A percentile compares a stretch with the other conserved stretches of the same genome.
Evolutionary conservation across 148 eudicot genomes (phyloP).

Genomic region (Vaccinium myrtillus): DNA sequence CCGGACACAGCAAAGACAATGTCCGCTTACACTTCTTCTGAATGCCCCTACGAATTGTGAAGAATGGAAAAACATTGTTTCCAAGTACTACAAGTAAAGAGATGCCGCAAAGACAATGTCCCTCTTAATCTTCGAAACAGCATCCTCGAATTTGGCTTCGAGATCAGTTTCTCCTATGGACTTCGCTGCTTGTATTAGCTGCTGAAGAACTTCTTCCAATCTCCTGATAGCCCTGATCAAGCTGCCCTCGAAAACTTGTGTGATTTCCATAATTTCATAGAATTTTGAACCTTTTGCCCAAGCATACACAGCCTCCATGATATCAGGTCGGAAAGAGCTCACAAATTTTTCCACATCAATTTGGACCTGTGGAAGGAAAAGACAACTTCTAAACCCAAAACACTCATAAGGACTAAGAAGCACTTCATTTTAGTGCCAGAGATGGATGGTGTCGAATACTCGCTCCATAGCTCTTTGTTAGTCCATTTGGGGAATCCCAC

Average conservation of each 20-base stretch:
- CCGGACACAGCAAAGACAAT: neutral
- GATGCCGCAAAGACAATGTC: constrained; percentile 99
- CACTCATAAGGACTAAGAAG: neutral
- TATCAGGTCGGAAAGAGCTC: constrained; percentile 83
- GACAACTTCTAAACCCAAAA: neutral
- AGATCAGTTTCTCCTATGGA: constrained; percentile 88
- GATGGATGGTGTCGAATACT: neutral
- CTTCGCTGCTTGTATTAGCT: constrained; percentile 84
- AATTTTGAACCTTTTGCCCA: constrained; percentile 96
- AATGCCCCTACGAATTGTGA: neutral
- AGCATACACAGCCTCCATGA: constrained; percentile 89
- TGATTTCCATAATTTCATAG: constrained; percentile 88
- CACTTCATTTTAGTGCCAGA: neutral
- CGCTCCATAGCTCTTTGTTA: neutral
- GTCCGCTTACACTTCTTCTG: neutral
- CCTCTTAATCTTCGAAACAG: constrained; percentile 85
- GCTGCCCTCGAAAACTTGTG: constrained; percentile 90
- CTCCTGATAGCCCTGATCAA: constrained; percentile 94
- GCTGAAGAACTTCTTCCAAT: constrained; percentile 96
- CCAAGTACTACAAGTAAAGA: constrained; percentile 52
- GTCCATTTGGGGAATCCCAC: neutral
- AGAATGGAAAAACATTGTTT: neutral
- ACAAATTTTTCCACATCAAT: constrained; percentile 89
- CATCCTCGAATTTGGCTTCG: constrained; percentile 83
- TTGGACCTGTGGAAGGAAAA: constrained; percentile 50